phyloP scores from a whole-genome alignment of 1,284 basidiomycete species.

The Puccinia coronata region DNA sequence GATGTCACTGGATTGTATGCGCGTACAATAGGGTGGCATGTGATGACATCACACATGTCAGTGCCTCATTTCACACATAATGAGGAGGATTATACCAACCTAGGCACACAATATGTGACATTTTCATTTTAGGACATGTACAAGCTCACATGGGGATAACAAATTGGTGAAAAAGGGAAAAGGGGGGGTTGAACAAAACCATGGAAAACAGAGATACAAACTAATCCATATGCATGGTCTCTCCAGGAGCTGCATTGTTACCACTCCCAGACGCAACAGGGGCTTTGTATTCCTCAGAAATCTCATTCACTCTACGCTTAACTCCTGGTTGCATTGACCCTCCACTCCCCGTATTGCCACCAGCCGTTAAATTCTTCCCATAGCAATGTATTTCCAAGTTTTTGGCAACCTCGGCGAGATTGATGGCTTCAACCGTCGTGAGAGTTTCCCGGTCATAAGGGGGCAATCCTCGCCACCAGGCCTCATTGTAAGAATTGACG shows the following conservation, averaged over 20 bases:
- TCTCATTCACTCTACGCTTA: background rate
- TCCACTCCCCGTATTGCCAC: too few relatives aligned
- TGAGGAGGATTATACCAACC: background rate
- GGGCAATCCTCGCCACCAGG: background rate
- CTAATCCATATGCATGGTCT: too few relatives aligned
- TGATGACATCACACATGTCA: too few relatives aligned
- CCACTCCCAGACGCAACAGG: background rate
- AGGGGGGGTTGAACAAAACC: background rate
- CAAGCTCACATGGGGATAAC: background rate
- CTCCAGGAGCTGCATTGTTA: background rate
- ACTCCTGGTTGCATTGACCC: background rate
- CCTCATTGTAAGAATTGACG: too few relatives aligned
- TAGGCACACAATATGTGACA: too few relatives aligned
- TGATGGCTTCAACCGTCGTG: background rate
- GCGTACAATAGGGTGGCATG: too few relatives aligned
- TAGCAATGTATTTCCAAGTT: background rate
- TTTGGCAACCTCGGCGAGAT: background rate
- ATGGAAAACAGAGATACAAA: background rate
- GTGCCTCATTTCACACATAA: background rate
- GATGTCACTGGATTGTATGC: background rate
- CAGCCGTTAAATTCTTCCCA: background rate
- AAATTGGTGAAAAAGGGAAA: too few relatives aligned
- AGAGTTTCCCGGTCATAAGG: background rate
- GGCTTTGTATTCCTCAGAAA: background rate
- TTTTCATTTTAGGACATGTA: background rate